phyloP scores from a whole-genome alignment of 768 basidiomycete genomes.

The Dendrothele bispora region DNA sequence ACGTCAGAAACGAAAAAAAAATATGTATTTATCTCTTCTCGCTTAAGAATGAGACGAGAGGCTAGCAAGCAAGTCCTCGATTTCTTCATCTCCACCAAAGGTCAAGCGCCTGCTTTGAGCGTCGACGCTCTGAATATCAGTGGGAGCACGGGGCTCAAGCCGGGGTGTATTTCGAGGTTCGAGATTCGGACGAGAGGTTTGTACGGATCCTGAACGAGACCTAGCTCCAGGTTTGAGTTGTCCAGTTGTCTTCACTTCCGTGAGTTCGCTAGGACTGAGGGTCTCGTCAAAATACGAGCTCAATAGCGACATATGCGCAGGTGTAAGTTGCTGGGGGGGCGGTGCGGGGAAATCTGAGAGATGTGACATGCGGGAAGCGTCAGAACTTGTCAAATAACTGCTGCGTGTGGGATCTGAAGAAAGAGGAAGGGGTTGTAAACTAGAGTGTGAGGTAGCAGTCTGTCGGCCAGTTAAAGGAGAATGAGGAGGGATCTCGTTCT shows the following conservation, averaged over 20 bases:
- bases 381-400: conserved; percentile 66
- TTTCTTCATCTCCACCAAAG: conserved; percentile 26
- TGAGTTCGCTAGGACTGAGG: conserved; percentile 14
- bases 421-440: conserved; percentile 29
- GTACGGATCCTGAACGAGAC: conserved; percentile 8
- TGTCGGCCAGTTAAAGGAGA: conserved; percentile 9
- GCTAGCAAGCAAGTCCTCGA: conserved; percentile 24
- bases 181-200: conserved; percentile 5
- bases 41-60: conserved; percentile 21
- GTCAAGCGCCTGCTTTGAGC: conserved; percentile 17
- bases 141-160: conserved; percentile 4
- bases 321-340: conserved; percentile 34
- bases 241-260: conserved; percentile 7
- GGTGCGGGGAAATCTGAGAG: conserved; percentile 75
- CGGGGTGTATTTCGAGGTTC: conserved; percentile 7
- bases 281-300: conserved; percentile 42
- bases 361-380: conserved; percentile 62
- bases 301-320: conserved; percentile 40
- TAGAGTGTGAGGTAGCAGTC: conserved; percentile 19
- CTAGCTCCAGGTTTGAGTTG: conserved; percentile 4
- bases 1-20: too few species aligned
- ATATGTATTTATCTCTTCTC: too few species aligned
- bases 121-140: not conserved
- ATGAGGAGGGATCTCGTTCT: conserved; percentile 6
- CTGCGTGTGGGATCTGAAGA: conserved; percentile 34